phyloP scores from a whole-genome alignment of 2,329 filamentous ascomycete genomes.

The Microcera coccophila region DNA sequence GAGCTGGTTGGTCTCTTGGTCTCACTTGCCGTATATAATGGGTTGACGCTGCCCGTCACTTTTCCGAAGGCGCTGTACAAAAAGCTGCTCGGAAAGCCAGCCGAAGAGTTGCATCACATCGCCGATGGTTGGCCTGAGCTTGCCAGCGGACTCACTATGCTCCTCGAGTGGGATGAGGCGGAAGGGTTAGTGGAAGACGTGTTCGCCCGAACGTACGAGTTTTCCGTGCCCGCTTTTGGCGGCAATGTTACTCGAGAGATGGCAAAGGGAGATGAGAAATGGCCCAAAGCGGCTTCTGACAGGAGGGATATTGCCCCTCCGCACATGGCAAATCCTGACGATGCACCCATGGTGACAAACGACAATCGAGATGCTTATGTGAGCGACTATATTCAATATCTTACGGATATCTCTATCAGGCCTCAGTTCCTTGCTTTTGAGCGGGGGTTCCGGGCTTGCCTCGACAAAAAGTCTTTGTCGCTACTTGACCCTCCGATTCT shows the following conservation, averaged over 20 bases:
- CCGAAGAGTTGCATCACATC: constrained; percentile 71
- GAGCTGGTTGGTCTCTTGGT: constrained; percentile 85
- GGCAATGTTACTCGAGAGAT: constrained; percentile 56
- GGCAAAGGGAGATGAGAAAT: constrained; percentile 39
- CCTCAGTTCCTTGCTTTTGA: constrained; percentile 79
- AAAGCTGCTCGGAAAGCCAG: constrained; percentile 67
- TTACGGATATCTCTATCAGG: constrained; percentile 71
- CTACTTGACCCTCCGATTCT: constrained; percentile 69
- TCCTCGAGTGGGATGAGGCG: constrained; percentile 72
- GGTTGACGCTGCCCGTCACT: constrained; percentile 82
- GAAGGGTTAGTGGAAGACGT: constrained; percentile 76
- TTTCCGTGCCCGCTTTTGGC: constrained; percentile 62
- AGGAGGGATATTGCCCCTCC: constrained; percentile 20
- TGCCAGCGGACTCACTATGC: constrained; percentile 65
- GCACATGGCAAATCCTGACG: constrained; percentile 36
- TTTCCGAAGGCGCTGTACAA: constrained; percentile 83
- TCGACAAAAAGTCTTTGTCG: constrained; percentile 65
- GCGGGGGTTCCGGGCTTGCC: constrained; percentile 72
- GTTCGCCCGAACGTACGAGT: constrained; percentile 82
- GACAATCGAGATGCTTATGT: constrained; percentile 76
- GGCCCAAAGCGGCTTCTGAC: constrained; percentile 50
- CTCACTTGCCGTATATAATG: constrained; percentile 88
- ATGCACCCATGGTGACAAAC: constrained; percentile 73
- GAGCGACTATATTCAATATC: constrained; percentile 77
- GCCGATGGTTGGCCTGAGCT: constrained; percentile 84